Evolutionary conservation across 179 eudicot species (phyloP), one percentile per base, ranked within the genome.

Genomic region (Spergularia azorica): DNA sequence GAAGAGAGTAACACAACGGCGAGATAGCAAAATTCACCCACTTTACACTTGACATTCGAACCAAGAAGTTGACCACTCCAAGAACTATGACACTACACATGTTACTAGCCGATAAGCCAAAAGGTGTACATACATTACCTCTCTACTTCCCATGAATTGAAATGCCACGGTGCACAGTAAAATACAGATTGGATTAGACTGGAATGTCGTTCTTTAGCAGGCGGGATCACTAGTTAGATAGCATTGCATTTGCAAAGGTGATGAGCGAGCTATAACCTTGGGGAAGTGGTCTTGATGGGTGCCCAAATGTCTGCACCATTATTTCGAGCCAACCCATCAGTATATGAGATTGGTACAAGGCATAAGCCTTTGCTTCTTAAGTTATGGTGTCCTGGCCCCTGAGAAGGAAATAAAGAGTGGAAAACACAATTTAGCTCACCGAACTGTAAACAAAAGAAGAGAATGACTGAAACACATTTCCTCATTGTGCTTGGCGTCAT

Each of bases 221-320:
- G 60, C 56, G 70, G 39, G 18, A 41, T 39, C 58, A 62, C 17
- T 72, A 26, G 61, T 57, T 79, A 65, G 62, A 64, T 59, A 21
- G 70, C 65, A n/a, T n/a, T 52, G 26, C 58, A 66, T n/a, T 63
- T 32, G 83, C 2, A 36, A 26, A 70, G 32, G 48, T 16, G 39
- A 69, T 16, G 59, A 21, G 75, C 54, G 83, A 4, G 71, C 85
- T 87, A 85, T 64, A 73, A 82, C 73, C 82, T 79, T 17, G 89
- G 86, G 70, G 90, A 76, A 67, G 71, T 69, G 32, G 92, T 84
- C 79, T 93, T 91, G 78, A 84, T 91, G 38, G 98, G 98, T 4
- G 98, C 94, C 98, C 98, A 95, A 21, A 93, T 86, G 84, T 95
- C 98, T 5, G 98, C 98, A 54, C 98, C 98, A 32, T 93, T 95